Base-by-base conservation (phyloP, 164 flowering plant genomes). In the Warburgia ugandensis region DNA sequence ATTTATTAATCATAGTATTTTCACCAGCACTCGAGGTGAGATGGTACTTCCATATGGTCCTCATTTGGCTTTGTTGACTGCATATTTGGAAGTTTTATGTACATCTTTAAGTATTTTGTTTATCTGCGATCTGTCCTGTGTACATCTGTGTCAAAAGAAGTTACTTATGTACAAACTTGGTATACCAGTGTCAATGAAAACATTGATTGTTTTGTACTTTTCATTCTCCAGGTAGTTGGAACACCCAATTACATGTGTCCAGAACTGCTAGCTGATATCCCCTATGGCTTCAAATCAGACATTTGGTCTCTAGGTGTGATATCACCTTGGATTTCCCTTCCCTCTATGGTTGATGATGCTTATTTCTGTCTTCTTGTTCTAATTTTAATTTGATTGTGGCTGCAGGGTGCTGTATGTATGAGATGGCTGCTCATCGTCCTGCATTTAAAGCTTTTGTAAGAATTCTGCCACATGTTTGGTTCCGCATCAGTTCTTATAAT, bases 161-260 rank as follows among this genome's bases (percentile, higher is more conserved):
- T n/a, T n/a, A n/a, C n/a, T n/a, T n/a, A n/a, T n/a, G n/a, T n/a
- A n/a, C n/a, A n/a, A n/a, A n/a, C n/a, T n/a, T n/a, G n/a, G n/a
- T n/a, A n/a, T n/a, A n/a, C n/a, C n/a, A n/a, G n/a, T n/a, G n/a
- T n/a, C 19, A 2, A n/a, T 45, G 2, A 45, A 4, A 22, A 4
- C 49, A 26, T 21, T 11, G 33, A 9, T 50, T 23, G 6, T 20
- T 45, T 37, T 50, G 20, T 51, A 13, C 30, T 0, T 26, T 25
- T 44, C 45, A 53, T 23, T 64, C 26, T 48, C 13, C 69, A 88
- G 99, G 97, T 92, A 35, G 99, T 92, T 51, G 99, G 99, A 69
- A 92, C 99, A 53, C 99, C 99, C 44, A 92, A 92, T 71, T 92
- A 92, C 71, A 92, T 92, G 99, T 92, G 99, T 59, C 99, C 99